Evolutionary conservation across 176 grass and related monocot species (phyloP).

Genomic region (Eleusine indica): DNA sequence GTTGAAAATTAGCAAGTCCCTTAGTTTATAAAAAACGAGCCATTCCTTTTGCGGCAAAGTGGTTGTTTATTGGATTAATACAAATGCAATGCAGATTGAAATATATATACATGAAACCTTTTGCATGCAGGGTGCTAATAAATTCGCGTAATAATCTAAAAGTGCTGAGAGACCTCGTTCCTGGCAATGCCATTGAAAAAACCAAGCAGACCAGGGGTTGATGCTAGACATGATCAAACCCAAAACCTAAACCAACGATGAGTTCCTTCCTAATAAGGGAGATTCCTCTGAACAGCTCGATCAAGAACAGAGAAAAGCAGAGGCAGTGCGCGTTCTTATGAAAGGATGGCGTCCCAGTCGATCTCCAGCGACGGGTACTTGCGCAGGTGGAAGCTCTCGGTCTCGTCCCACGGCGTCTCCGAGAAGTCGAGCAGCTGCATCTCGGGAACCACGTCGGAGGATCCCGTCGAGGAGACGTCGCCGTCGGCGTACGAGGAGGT

Average conservation of each 20-base stretch:
- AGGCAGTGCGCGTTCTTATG: slow-evolving; percentile 36
- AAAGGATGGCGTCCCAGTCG: slow-evolving; percentile 90
- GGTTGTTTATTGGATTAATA: slow-evolving; percentile 41
- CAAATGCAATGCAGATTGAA: slow-evolving; percentile 21
- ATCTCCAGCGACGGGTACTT: slow-evolving; percentile 98
- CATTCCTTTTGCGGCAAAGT: slow-evolving; percentile 5
- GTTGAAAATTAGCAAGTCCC: no score
- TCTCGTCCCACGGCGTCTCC: slow-evolving; percentile 88
- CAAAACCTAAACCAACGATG: slow-evolving; percentile 42
- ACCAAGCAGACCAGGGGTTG: slow-evolving; percentile 50
- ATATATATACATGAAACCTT: slow-evolving; percentile 26
- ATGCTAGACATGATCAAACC: slow-evolving; percentile 40
- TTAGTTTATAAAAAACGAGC: neutral
- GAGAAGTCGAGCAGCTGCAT: slow-evolving; percentile 73
- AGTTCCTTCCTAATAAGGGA: slow-evolving; percentile 34
- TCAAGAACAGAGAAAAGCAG: slow-evolving; percentile 28
- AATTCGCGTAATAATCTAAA: slow-evolving; percentile 21
- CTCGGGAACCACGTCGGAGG: slow-evolving; percentile 50
- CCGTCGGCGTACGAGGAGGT: slow-evolving; percentile 42
- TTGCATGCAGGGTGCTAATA: neutral
- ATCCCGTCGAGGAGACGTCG: slow-evolving; percentile 55
- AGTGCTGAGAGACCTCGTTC: slow-evolving; percentile 23
- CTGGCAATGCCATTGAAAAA: slow-evolving; percentile 64
- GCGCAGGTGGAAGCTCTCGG: slow-evolving; percentile 59
- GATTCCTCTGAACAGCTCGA: slow-evolving; percentile 26